Percentiles rank a stretch among this genome's conserved stretches.
Evolutionary conservation across 2,329 filamentous ascomycete genomes (phyloP).

Genomic region (Thyridium curvatum): DNA sequence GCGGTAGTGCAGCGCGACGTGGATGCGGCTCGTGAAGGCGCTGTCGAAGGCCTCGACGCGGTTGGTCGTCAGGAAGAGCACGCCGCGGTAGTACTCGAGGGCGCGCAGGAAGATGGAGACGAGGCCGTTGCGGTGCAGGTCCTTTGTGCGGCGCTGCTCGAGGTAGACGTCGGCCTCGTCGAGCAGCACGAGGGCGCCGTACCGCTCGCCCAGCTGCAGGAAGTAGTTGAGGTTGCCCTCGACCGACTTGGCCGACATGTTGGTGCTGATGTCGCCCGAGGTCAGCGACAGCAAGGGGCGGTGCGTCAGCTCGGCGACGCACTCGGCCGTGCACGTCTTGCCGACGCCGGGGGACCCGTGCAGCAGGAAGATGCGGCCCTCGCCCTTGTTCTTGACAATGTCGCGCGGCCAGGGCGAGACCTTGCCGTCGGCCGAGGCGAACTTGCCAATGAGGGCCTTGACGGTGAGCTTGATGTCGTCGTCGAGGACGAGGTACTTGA

Average conservation of each 20-base stretch:
- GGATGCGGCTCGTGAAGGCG: constrained; percentile 43
- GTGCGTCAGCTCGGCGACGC: constrained; percentile 42
- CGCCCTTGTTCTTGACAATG: constrained; percentile 42
- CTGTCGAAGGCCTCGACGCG: constrained; percentile 39
- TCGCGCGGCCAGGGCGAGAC: constrained; percentile 39
- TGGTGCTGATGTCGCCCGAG: constrained; percentile 38
- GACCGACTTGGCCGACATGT: constrained; percentile 22
- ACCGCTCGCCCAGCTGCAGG: constrained; percentile 40
- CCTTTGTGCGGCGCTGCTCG: constrained; percentile 37
- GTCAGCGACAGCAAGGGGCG: constrained; percentile 46
- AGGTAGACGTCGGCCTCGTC: constrained; percentile 58
- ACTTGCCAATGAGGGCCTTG: constrained; percentile 40
- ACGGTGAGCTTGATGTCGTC: constrained; percentile 41
- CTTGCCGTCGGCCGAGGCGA: constrained; percentile 29
- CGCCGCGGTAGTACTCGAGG: constrained; percentile 44
- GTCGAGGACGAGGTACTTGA: constrained; percentile 43
- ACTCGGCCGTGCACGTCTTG: constrained; percentile 52
- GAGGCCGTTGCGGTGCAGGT: constrained; percentile 39
- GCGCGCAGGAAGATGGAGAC: constrained; percentile 43
- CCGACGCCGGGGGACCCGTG: constrained; percentile 38
- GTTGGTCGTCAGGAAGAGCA: constrained; percentile 45
- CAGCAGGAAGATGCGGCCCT: constrained; percentile 43
- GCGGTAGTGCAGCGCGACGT: constrained; percentile 40
- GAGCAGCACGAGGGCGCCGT: constrained; percentile 45
- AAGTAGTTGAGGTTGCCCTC: constrained; percentile 40